Evolutionary conservation across 2,329 filamentous ascomycete species (phyloP), one percentile per base, ranked within the genome.

Genomic region (Aspergillus sp.): DNA sequence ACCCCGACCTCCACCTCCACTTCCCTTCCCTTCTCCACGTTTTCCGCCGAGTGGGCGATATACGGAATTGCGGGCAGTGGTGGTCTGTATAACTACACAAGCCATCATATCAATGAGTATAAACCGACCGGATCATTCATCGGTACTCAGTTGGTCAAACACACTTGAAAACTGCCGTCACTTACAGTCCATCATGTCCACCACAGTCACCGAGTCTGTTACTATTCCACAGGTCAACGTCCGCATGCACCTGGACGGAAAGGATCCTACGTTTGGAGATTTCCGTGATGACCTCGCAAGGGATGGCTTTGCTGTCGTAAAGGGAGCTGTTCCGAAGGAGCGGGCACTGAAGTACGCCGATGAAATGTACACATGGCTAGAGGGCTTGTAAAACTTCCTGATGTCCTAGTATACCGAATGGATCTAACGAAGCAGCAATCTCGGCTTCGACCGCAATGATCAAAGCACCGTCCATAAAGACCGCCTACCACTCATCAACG

Each of bases 261-360:
- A 31, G 2, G 59, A 63, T 21, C 57, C 56, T 9, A 35, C 46
- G 6, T 66, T 60, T 47, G 66, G 64, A 19, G 65, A 68, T 40
- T 68, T 64, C 43, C 62, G 65, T 4, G 65, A 68, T 40, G 64
- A 68, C 23, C 59, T 76, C 4, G 66, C 63, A 4, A 65, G 71
- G 14, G 70, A 82, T 55, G 79, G 79, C 3, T 81, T 69, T 60
- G 76, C 75, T 1, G 72, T 82, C n/a, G 68, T 82, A 54, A 81
- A 81, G 56, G 74, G 74, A 2, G 77, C 77, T 1, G 74, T 82
- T 44, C 75, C 78, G 0, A 64, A 60, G 2, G 78, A 78, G 19
- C 69, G 70, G 31, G 79, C 78, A 1, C 59, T 66, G 12, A 55
- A 67, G 27, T 68, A 70, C 23, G 66, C 69, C 4, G 66, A 67